A percentile compares a stretch with the other conserved stretches of the same genome.
Conservation (phyloP, 2,329 filamentous ascomycete species). For the Claviceps pusilla region DNA sequence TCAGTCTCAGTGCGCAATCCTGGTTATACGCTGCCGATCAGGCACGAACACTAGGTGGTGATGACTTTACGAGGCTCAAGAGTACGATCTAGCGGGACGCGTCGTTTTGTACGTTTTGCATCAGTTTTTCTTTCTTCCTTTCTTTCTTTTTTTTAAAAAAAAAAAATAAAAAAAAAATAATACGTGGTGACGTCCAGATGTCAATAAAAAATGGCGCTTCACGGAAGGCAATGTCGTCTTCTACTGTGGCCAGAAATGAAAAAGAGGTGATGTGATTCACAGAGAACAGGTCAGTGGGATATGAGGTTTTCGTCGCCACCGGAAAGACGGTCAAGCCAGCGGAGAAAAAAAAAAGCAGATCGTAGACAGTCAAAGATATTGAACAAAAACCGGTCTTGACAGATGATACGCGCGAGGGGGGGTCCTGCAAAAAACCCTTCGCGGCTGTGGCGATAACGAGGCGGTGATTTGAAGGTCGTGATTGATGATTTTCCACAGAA, state of each 20-base stretch:
- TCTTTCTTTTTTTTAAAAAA: background rate
- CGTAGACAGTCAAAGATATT: background rate
- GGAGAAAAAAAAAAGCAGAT: background rate
- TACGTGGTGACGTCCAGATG: conserved; percentile 7
- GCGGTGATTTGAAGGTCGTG: background rate
- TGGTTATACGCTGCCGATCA: background rate
- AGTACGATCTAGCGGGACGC: conserved; percentile 2
- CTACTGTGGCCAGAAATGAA: conserved; percentile 9
- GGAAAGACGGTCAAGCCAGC: conserved; percentile 1
- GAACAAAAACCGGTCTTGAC: background rate
- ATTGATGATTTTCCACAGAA: background rate
- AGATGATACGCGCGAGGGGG: background rate
- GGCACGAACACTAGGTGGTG: background rate
- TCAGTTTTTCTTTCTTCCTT: background rate
- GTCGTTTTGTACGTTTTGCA: conserved; percentile 4
- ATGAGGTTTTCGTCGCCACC: background rate
- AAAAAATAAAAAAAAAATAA: background rate
- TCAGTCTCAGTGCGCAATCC: background rate
- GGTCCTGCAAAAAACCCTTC: background rate
- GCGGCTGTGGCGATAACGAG: background rate
- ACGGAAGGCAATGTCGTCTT: conserved; percentile 7
- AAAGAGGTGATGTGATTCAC: conserved; percentile 8
- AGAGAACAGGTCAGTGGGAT: conserved; percentile 2
- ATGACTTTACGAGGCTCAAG: conserved; percentile 5
- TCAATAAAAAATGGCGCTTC: conserved; percentile 4